Base-by-base conservation (phyloP, 2,329 filamentous ascomycete species). In the Drechslera avenae region DNA sequence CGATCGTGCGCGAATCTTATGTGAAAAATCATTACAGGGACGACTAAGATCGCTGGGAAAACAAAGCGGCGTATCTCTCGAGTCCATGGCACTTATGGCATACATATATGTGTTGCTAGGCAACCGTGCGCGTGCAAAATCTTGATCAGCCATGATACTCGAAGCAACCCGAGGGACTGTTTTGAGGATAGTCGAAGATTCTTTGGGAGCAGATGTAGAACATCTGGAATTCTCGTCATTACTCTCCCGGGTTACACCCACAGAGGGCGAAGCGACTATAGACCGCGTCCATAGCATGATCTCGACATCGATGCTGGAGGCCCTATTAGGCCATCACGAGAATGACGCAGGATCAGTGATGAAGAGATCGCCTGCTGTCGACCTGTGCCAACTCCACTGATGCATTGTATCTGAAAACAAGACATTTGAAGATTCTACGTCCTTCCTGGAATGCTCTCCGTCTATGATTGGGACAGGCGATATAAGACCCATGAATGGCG, bases 31-130 rank as follows among this genome's bases (percentile, higher is more conserved):
- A 18, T 52, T 69, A 14, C 60, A 65, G 33, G 60, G 46, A n/a
- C 58, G 67, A 34, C 49, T 63, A 31, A 55, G 57, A 12, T 39
- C 68, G 16, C 40, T 66, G 13, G 67, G 64, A 16, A 69, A 69
- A 49, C 55, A 50, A n/a, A 59, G 56, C 39, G 48, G 55, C 8
- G 55, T 54, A 8, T 56, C 64, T 19, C 53, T 66, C 28, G 66
- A 67, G 42, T 68, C 67, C 13, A 55, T 61, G 39, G 63, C 64
- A 10, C 58, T 69, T 35, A 67, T 68, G 63, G 62, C 64, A 19
- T 59, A 63, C 31, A 64, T 69, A 33, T 62, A 60, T 18, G 48
- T 62, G 21, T 35, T 60, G 50, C 47, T 62, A 21, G 42, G 57
- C 33, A 62, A 65, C 12, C 56, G 51, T 9, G 54, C 60, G 26